Percentiles rank a stretch among this genome's conserved stretches.
These are phyloP conservation scores for Golubevia pallescens DNA, from an alignment of 1,284 basidiomycete species.

Conservation along the genomic window DNA sequence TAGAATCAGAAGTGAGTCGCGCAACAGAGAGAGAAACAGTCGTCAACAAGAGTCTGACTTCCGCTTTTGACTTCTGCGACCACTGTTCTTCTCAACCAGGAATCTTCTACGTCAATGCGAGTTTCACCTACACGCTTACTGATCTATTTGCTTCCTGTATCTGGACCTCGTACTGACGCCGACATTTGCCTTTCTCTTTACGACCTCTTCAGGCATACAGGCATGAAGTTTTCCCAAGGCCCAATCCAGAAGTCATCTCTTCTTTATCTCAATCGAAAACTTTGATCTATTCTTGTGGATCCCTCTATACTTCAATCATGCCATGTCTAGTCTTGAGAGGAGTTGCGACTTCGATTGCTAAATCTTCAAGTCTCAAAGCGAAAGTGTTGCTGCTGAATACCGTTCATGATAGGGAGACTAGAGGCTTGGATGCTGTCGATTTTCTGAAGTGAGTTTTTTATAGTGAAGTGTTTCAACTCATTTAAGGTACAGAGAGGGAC, in stretches of 20 bases:
- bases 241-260: conserved; percentile 80
- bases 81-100: conserved; percentile 66
- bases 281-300: conserved; percentile 72
- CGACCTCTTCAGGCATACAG: conserved; percentile 24
- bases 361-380: conserved; percentile 74
- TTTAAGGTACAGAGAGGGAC: not conserved
- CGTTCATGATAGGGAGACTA: conserved; percentile 87
- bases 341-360: conserved; percentile 79
- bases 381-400: conserved; percentile 88
- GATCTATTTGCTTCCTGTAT: not conserved
- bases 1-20: conserved; percentile 72
- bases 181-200: not conserved
- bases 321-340: conserved; percentile 87
- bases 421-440: conserved; percentile 80
- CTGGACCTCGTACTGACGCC: no score
- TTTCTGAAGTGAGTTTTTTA: conserved; percentile 73
- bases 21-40: conserved; percentile 6
- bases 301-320: conserved; percentile 70
- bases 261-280: conserved; percentile 74
- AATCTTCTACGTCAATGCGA: conserved; percentile 88
- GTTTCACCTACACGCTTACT: not conserved
- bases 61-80: not conserved
- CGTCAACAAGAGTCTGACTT: conserved; percentile 6
- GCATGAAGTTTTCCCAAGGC: conserved; percentile 81
- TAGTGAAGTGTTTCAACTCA: conserved; percentile 12